phyloP scores from a whole-genome alignment of 2,329 filamentous ascomycete genomes.

The Penicillium sp. region DNA sequence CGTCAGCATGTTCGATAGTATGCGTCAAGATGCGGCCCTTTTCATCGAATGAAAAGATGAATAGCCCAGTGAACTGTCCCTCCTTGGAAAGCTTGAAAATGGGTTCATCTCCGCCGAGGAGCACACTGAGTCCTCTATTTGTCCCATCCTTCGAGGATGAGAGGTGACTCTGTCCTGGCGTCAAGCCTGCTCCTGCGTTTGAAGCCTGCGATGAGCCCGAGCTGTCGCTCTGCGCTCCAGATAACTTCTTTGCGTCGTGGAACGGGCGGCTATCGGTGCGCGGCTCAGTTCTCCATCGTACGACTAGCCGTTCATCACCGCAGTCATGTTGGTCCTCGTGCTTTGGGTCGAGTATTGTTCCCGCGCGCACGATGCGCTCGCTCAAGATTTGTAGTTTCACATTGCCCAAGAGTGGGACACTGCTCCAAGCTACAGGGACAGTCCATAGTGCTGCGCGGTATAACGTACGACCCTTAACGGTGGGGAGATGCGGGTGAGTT shows the following conservation, averaged over 20 bases:
- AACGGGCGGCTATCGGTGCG: slow-evolving; percentile 36
- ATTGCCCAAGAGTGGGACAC: slow-evolving; percentile 86
- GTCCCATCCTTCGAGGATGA: slow-evolving; percentile 37
- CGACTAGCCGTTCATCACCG: slow-evolving; percentile 76
- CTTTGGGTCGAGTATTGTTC: slow-evolving; percentile 43
- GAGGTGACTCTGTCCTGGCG: slow-evolving; percentile 18
- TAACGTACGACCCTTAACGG: slow-evolving; percentile 85
- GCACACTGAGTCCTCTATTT: slow-evolving; percentile 47
- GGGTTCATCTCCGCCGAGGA: slow-evolving; percentile 58
- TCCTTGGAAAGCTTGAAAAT: slow-evolving; percentile 59
- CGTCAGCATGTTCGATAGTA: slow-evolving; percentile 91
- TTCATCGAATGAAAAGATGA: slow-evolving; percentile 93
- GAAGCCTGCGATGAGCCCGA: background rate
- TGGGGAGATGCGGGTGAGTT: slow-evolving; percentile 69
- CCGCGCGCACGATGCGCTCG: slow-evolving; percentile 77
- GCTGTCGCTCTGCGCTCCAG: background rate
- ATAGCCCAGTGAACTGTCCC: slow-evolving; percentile 85
- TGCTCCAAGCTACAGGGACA: slow-evolving; percentile 92
- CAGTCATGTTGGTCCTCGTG: slow-evolving; percentile 37
- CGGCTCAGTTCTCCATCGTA: slow-evolving; percentile 77
- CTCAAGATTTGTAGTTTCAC: slow-evolving; percentile 85
- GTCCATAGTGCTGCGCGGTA: slow-evolving; percentile 96
- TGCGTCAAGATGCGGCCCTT: slow-evolving; percentile 83
- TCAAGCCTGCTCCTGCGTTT: background rate
- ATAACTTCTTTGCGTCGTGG: slow-evolving; percentile 13